Base-by-base conservation (phyloP, 2,329 filamentous ascomycete species). In the Metarhizium album region DNA sequence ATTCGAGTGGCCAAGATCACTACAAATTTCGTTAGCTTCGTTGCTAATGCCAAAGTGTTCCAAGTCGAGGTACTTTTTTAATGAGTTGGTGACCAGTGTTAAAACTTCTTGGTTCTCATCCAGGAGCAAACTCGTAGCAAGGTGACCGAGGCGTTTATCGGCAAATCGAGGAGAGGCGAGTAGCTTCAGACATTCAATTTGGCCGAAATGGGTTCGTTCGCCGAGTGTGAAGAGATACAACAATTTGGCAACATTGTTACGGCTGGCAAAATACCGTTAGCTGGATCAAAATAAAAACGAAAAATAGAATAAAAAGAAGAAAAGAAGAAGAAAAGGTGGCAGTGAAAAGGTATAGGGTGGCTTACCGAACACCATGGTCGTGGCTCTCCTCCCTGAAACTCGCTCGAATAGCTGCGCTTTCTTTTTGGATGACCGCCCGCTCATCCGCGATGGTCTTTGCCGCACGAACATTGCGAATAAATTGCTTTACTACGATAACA, bases 401-500 rank as follows among this genome's bases (percentile, higher is more conserved):
- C 60, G 93, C 90, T 71, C 93, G 82, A 66, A 98, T 98, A 46
- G 91, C 88, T 53, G 93, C 93, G 71, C 93, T 98, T 74, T 98
- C 93, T 72, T 98, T 98, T 65, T 97, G 93, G 57, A 98, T 94
- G 51, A 98, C 93, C 48, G 93, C 91, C 66, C 93, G 84, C 75
- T 98, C 93, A 72, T 98, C 93, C 67, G 94, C 94, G 66, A 98
- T 96, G 35, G 93, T 98, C 76, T 98, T 98, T 54, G 93, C 90
- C 55, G 93, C 91, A 68, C 93, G 89, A 67, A 98, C 93, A 73
- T 96, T 97, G 67, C 93, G 90, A 71, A 98, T 98, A 74, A 98
- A 98, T 74, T 97, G 93, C 75, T 98, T 98, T 69, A 98, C 93
- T 97, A 65, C 53, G 13, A 9, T 24, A 14, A 43, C 4, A 14